These are phyloP conservation scores for Drosera capensis DNA, from an alignment of 148 eudicot genomes.

Conservation along the genomic window DNA sequence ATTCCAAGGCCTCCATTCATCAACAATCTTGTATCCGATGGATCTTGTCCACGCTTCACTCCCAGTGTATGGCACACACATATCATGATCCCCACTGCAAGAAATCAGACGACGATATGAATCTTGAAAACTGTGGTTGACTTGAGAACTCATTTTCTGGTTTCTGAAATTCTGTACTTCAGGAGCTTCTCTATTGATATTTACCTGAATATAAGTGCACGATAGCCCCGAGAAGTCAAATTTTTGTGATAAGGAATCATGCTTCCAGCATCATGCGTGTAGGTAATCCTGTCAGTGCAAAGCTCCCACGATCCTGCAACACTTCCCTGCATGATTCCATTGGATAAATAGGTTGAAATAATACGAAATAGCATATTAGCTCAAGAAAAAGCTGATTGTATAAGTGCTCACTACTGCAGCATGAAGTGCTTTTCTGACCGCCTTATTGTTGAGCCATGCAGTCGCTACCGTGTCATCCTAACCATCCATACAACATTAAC, in stretches of 20 bases:
- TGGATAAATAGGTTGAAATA: neutral
- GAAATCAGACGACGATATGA: neutral
- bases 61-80: constrained; percentile 95
- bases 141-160: neutral
- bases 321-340: constrained; percentile 46
- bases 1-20: constrained; percentile 83
- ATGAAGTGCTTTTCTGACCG: constrained; percentile 74
- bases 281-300: constrained; percentile 46
- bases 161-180: neutral
- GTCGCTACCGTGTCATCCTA: constrained; percentile 77
- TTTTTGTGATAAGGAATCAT: constrained; percentile 86
- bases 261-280: constrained; percentile 75
- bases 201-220: constrained; percentile 83
- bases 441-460: constrained; percentile 62
- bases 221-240: constrained; percentile 71
- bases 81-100: constrained; percentile 92
- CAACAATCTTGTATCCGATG: constrained; percentile 63
- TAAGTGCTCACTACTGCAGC: constrained; percentile 44
- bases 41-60: constrained; percentile 91
- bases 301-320: constrained; percentile 61
- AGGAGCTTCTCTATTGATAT: neutral
- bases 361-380: neutral
- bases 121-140: neutral
- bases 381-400: neutral
- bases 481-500: neutral